Conservation (phyloP, 306 rosid genomes). For the Alnus glutinosa region DNA sequence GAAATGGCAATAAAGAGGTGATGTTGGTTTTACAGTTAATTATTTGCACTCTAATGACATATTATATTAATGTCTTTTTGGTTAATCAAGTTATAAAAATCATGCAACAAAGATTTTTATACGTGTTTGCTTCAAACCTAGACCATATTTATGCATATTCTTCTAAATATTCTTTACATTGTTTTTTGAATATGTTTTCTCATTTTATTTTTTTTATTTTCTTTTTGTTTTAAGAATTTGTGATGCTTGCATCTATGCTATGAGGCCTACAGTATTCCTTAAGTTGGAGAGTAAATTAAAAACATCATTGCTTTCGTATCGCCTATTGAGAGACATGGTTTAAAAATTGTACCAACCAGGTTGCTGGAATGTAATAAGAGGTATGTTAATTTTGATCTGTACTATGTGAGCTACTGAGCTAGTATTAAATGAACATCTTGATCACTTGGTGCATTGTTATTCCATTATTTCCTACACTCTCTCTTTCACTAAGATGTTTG, state of each 20-base stretch:
- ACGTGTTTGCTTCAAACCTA: background rate
- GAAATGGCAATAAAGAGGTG: background rate
- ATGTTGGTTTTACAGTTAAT: background rate
- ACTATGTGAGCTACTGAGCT: background rate
- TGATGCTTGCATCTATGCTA: conserved; percentile 4
- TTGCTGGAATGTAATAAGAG: conserved; percentile 20
- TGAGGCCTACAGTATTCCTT: conserved; percentile 4
- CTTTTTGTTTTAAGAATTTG: background rate
- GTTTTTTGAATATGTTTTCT: background rate
- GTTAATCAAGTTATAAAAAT: background rate
- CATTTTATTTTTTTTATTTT: background rate
- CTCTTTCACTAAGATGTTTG: background rate
- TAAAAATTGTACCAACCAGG: conserved; percentile 12
- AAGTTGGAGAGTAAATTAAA: conserved; percentile 4
- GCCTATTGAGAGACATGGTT: conserved; percentile 23
- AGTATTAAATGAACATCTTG: background rate
- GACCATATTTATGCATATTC: background rate
- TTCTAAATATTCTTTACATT: background rate
- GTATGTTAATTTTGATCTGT: conserved; percentile 19
- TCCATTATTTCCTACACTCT: background rate
- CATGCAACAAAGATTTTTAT: background rate
- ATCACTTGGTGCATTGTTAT: background rate
- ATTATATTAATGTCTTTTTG: background rate
- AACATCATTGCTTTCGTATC: conserved; percentile 23
- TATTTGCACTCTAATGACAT: background rate